A percentile compares a stretch with the other conserved stretches of the same genome.
phyloP scores from a whole-genome alignment of 1,139 yeast species.

The Pichia sp. region DNA sequence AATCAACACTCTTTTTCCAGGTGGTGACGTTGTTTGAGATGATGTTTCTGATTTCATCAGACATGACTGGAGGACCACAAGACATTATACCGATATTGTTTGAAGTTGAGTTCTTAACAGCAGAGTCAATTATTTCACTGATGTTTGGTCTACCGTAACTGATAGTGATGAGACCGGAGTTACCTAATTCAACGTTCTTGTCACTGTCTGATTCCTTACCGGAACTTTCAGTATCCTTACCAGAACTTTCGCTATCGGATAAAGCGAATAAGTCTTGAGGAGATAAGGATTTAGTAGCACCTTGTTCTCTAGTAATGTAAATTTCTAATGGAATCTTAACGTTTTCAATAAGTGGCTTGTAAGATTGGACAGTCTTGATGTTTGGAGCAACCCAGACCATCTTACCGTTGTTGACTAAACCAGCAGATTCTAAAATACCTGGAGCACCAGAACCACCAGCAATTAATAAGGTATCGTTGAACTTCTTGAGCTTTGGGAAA shows the following conservation, averaged over 20 bases:
- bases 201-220: conserved; percentile 7
- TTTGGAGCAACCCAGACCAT: conserved; percentile 19
- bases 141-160: conserved; percentile 44
- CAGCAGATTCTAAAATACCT: conserved; percentile 43
- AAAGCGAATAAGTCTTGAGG: not conserved
- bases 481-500: conserved; percentile 35
- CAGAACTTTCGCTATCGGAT: not conserved
- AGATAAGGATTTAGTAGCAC: not conserved
- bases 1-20: conserved; percentile 23
- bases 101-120: conserved; percentile 33
- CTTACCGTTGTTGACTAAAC: conserved; percentile 22
- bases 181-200: not conserved
- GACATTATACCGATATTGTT: conserved; percentile 40
- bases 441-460: conserved; percentile 80
- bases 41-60: conserved; percentile 36
- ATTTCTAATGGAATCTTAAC: conserved; percentile 14
- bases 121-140: conserved; percentile 33
- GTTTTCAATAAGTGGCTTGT: conserved; percentile 5
- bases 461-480: conserved; percentile 52
- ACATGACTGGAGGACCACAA: conserved; percentile 46
- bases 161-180: conserved; percentile 20
- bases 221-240: conserved; percentile 6
- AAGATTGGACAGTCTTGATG: conserved; percentile 9
- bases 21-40: conserved; percentile 13
- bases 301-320: conserved; percentile 17